Evolutionary conservation across 148 eudicot genomes (phyloP).

Genomic region (Oxyria digyna): DNA sequence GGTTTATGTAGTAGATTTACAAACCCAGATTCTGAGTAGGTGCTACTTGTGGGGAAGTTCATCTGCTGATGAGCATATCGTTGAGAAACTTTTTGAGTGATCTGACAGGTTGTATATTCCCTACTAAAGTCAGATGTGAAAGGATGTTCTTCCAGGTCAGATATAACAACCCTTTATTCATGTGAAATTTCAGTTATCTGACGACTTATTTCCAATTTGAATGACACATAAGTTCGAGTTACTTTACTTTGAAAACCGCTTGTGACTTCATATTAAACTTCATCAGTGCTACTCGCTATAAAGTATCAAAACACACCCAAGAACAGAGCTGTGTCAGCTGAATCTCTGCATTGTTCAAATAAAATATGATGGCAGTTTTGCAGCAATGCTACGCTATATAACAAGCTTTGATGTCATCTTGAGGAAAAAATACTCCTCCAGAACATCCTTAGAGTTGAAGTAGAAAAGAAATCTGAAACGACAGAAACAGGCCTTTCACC

Average conservation of each 20-base stretch:
- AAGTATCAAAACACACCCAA: too few species aligned
- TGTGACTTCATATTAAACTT: too few species aligned
- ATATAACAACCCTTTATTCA: too few species aligned
- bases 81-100: not conserved
- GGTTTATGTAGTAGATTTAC: not conserved
- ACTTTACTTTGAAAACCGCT: too few species aligned
- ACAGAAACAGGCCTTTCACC: not conserved
- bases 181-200: too few species aligned
- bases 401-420: not conserved
- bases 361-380: too few species aligned
- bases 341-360: too few species aligned
- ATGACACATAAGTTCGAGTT: not conserved
- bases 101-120: not conserved
- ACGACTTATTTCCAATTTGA: not conserved
- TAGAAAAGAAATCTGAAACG: not conserved
- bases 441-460: not conserved
- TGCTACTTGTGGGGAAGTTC: not conserved
- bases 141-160: too few species aligned
- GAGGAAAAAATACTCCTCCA: not conserved
- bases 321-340: too few species aligned
- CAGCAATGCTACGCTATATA: too few species aligned
- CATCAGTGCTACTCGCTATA: too few species aligned
- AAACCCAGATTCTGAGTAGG: not conserved
- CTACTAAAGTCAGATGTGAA: not conserved
- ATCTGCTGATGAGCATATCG: not conserved